Percentiles rank a stretch among this genome's conserved stretches.
phyloP scores from a whole-genome alignment of 2,329 filamentous ascomycete genomes.

The Claviceps humidiphila region DNA sequence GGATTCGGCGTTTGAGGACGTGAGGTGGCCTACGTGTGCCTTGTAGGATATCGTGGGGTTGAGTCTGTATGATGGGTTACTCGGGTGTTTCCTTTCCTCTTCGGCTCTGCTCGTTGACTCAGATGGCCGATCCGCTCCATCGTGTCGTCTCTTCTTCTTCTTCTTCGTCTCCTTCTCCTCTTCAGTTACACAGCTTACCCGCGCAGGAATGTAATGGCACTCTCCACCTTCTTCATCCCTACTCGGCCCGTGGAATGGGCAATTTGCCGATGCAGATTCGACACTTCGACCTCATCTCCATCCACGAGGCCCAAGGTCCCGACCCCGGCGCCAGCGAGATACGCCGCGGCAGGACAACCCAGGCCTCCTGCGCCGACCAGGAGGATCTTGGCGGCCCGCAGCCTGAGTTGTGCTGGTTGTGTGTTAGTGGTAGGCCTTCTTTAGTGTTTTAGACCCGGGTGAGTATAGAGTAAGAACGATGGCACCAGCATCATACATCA shows the following conservation, averaged over 20 bases:
- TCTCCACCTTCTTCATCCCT: slow-evolving; percentile 69
- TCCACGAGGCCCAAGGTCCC: slow-evolving; percentile 76
- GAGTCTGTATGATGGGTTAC: slow-evolving; percentile 32
- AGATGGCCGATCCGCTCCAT: too few species aligned
- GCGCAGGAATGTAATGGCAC: slow-evolving; percentile 48
- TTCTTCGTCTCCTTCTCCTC: background rate
- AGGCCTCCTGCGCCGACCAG: slow-evolving; percentile 81
- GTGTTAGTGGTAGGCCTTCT: background rate
- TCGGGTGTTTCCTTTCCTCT: background rate
- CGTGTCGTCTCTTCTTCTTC: background rate
- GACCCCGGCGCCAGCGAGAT: slow-evolving; percentile 79
- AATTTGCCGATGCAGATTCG: slow-evolving; percentile 88
- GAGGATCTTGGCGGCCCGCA: slow-evolving; percentile 59
- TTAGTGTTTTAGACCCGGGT: too few species aligned
- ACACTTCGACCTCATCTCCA: slow-evolving; percentile 74
- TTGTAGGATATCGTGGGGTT: slow-evolving; percentile 60
- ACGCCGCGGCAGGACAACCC: slow-evolving; percentile 85
- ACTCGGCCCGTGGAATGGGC: slow-evolving; percentile 60
- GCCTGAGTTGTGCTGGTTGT: slow-evolving; percentile 54
- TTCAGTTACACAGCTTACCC: slow-evolving; percentile 26
- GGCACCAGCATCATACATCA: background rate
- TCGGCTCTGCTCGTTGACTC: background rate
- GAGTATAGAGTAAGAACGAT: background rate
- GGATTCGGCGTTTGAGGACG: slow-evolving; percentile 50
- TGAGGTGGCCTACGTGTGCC: slow-evolving; percentile 50